Base-by-base conservation (phyloP, 2,329 filamentous ascomycete species). In the Fusarium luffae region DNA sequence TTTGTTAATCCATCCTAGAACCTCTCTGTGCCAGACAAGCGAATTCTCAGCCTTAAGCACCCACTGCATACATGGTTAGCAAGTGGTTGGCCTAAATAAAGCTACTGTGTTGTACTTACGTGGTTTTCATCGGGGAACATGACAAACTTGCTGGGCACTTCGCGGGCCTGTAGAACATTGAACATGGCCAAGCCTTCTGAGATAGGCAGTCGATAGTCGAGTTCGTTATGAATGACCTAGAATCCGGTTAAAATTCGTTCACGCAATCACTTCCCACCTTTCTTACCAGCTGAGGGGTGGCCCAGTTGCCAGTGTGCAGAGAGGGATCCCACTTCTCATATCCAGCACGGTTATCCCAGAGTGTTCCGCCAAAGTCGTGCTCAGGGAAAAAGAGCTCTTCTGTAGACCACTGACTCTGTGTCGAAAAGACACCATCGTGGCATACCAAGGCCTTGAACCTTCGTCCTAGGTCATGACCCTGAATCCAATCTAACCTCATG, bases 21-120 rank as follows among this genome's bases (percentile, higher is more conserved):
- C 94, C 61, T 93, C 92, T 59, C 87, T 87, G 76, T 98, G 94
- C 96, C 96, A 98, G 21, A 97, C 86, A 19, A 98, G 82, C 5
- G 90, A 92, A 79, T 98, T 98, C 80, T 98, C 95, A 0, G 92
- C 93, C 78, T 97, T 97, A 56, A 97, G 77, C 6, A 98, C 94
- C 93, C 93, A 90, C 87, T 89, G 52, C 28, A 43, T 19, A 13
- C 8, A 23, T 8, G 7, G 48, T 74, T 27, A 59, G 56, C 14
- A 46, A 48, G 19, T 13, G 37, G 2, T 32, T 5, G 5, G n/a
- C 19, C n/a, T 16, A 27, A 4, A n/a, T 7, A 12, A 23, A 23
- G 19, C 25, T 67, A 34, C 30, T 51, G 9, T 18, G 10, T 2
- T 4, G 23, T 13, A 75, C 80, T 79, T 74, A 82, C 80, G 65